Evolutionary conservation across 2,329 filamentous ascomycete species (phyloP).

Genomic region (Onygenales sp.): DNA sequence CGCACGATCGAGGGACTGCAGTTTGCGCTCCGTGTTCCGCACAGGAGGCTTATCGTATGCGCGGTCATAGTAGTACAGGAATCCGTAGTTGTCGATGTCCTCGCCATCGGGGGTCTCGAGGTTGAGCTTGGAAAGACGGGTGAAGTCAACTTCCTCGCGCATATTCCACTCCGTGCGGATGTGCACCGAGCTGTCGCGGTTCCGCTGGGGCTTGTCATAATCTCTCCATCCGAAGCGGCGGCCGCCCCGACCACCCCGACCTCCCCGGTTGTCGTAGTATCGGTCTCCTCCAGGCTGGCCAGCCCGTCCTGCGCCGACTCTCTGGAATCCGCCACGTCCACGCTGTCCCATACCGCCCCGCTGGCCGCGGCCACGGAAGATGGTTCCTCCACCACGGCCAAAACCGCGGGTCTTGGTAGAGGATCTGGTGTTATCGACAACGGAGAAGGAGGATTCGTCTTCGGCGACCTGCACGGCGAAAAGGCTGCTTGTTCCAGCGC

Average conservation of each 20-base stretch:
- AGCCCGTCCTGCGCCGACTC: slow-evolving; percentile 56
- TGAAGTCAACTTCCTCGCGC: slow-evolving; percentile 98
- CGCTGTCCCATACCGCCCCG: slow-evolving; percentile 69
- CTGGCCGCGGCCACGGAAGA: slow-evolving; percentile 69
- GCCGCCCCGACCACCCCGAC: slow-evolving; percentile 61
- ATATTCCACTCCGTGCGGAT: slow-evolving; percentile 93
- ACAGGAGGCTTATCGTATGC: slow-evolving; percentile 88
- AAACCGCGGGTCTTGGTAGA: slow-evolving; percentile 74
- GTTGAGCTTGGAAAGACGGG: slow-evolving; percentile 88
- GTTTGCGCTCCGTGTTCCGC: slow-evolving; percentile 77
- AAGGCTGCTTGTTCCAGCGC: slow-evolving; percentile 71
- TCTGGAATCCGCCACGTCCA: slow-evolving; percentile 63
- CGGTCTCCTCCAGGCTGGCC: slow-evolving; percentile 54
- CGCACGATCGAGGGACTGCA: slow-evolving; percentile 82
- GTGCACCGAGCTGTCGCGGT: slow-evolving; percentile 90
- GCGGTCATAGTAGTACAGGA: slow-evolving; percentile 97
- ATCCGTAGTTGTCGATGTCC: slow-evolving; percentile 90
- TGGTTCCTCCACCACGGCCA: slow-evolving; percentile 74
- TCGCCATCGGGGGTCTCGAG: slow-evolving; percentile 90
- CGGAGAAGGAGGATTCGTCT: slow-evolving; percentile 95
- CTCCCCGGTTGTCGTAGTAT: slow-evolving; percentile 61
- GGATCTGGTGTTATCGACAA: slow-evolving; percentile 90
- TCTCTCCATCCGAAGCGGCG: slow-evolving; percentile 97
- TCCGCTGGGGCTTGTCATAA: slow-evolving; percentile 94
- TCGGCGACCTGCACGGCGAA: slow-evolving; percentile 89